Percentiles rank a stretch among this genome's conserved stretches.
phyloP scores from a whole-genome alignment of 306 rosid species.

The Casuarina cunninghamiana region DNA sequence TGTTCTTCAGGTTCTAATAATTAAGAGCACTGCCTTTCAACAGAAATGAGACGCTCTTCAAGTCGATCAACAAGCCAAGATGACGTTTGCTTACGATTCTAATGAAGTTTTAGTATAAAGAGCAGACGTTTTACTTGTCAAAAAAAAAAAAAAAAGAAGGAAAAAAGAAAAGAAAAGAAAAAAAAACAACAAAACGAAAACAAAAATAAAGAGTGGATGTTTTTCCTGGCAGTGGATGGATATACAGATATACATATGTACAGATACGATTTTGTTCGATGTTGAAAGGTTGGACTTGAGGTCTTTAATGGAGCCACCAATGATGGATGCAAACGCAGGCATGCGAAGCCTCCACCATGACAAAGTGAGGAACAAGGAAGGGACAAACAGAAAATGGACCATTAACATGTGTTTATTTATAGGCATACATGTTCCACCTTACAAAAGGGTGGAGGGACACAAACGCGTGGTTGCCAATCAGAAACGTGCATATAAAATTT shows the following conservation, averaged over 20 bases:
- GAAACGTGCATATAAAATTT: constrained; percentile 30
- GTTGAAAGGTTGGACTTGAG: constrained; percentile 24
- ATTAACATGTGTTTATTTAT: constrained; percentile 50
- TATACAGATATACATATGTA: constrained; percentile 9
- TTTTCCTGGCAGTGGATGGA: background rate
- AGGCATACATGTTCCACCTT: constrained; percentile 19
- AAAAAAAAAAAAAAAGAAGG: too few species aligned
- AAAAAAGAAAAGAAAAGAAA: background rate
- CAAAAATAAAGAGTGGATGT: too few species aligned
- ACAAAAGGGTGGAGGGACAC: constrained; percentile 49
- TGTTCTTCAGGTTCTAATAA: constrained; percentile 50
- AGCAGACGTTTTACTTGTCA: background rate
- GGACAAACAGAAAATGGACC: constrained; percentile 56
- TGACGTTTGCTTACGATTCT: background rate
- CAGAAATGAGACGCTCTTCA: constrained; percentile 44
- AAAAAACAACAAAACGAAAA: background rate
- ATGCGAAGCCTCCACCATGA: constrained; percentile 41
- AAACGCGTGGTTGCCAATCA: constrained; percentile 56
- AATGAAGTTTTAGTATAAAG: background rate
- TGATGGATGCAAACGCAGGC: constrained; percentile 31
- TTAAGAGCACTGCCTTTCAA: constrained; percentile 49
- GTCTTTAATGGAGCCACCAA: constrained; percentile 40
- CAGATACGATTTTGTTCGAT: background rate
- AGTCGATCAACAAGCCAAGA: constrained; percentile 12
- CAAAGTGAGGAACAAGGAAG: constrained; percentile 42